These are phyloP conservation scores for Cucumis melo DNA, from an alignment of 306 rosid genomes.

Conservation along the genomic window DNA sequence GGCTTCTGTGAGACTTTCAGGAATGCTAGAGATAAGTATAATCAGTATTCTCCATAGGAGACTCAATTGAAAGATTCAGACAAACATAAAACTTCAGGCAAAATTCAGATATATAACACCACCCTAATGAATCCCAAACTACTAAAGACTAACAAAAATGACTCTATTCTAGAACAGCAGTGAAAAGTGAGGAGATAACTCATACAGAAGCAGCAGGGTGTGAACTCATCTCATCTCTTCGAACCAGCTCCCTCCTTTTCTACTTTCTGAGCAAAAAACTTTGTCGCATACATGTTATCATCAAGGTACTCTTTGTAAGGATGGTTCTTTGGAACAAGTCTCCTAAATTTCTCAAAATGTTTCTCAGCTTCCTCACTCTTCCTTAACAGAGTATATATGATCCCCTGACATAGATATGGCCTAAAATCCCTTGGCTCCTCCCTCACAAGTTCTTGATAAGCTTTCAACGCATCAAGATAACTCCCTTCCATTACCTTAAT, in stretches of 20 bases:
- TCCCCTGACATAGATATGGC: slow-evolving; percentile 79
- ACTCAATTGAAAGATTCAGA: neutral
- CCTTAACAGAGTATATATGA: slow-evolving; percentile 53
- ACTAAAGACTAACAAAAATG: slow-evolving; percentile 5
- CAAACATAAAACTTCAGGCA: neutral
- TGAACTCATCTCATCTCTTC: slow-evolving; percentile 21
- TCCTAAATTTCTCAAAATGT: slow-evolving; percentile 57
- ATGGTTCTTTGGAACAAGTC: slow-evolving; percentile 65
- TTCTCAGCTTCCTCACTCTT: slow-evolving; percentile 72
- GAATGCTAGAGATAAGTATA: neutral
- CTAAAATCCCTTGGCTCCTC: slow-evolving; percentile 82
- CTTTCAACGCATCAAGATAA: slow-evolving; percentile 49
- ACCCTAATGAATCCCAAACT: neutral
- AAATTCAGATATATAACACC: neutral
- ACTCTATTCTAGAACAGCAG: neutral
- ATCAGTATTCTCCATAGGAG: slow-evolving; percentile 1
- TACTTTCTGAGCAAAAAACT: slow-evolving; percentile 32
- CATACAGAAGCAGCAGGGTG: neutral
- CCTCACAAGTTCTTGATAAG: slow-evolving; percentile 57
- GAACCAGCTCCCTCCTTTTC: slow-evolving; percentile 25
- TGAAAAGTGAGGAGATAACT: neutral
- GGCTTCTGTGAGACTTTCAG: neutral
- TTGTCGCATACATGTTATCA: slow-evolving; percentile 52
- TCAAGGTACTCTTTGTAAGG: slow-evolving; percentile 65
- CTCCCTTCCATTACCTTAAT: slow-evolving; percentile 54